Conservation (phyloP, 179 eudicot species). For the Silene noctiflora region DNA sequence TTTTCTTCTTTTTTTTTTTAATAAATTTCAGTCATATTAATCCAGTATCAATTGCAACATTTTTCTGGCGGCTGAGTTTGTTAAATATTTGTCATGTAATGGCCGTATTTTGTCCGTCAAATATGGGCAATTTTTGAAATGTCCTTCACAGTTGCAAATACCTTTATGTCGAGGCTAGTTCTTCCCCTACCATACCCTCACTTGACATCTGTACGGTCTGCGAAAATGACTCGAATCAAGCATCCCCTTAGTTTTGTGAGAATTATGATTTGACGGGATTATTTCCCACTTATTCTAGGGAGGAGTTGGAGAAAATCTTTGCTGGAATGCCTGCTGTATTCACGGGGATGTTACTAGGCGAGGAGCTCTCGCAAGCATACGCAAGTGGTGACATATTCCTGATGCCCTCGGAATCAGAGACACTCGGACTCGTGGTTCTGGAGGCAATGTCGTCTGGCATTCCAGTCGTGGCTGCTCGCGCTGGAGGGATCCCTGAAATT, state of each 20-base stretch:
- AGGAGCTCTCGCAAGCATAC: constrained; percentile 89
- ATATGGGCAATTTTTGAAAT: too few relatives aligned
- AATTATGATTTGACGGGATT: not conserved
- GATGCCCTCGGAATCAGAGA: constrained; percentile 95
- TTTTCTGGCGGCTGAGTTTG: too few relatives aligned
- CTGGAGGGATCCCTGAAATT: constrained; percentile 88
- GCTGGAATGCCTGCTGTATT: constrained; percentile 78
- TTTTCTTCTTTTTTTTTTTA: too few relatives aligned
- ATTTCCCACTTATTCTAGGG: constrained; percentile 20
- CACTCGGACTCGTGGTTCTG: constrained; percentile 78
- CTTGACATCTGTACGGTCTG: not conserved
- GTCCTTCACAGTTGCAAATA: too few relatives aligned
- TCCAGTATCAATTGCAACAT: too few relatives aligned
- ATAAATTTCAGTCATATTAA: too few relatives aligned
- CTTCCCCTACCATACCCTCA: too few relatives aligned
- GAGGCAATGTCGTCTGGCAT: constrained; percentile 98
- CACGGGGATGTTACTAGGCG: constrained; percentile 85
- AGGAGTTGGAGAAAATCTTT: constrained; percentile 40
- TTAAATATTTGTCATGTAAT: too few relatives aligned
- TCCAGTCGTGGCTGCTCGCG: constrained; percentile 90
- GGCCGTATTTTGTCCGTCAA: too few relatives aligned
- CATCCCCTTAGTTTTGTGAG: not conserved
- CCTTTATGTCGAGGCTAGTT: too few relatives aligned
- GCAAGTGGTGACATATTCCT: constrained; percentile 87
- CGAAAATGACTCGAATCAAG: not conserved